Base-by-base conservation (phyloP, 192 early-diverging fungal species). In the Podila epigama region DNA sequence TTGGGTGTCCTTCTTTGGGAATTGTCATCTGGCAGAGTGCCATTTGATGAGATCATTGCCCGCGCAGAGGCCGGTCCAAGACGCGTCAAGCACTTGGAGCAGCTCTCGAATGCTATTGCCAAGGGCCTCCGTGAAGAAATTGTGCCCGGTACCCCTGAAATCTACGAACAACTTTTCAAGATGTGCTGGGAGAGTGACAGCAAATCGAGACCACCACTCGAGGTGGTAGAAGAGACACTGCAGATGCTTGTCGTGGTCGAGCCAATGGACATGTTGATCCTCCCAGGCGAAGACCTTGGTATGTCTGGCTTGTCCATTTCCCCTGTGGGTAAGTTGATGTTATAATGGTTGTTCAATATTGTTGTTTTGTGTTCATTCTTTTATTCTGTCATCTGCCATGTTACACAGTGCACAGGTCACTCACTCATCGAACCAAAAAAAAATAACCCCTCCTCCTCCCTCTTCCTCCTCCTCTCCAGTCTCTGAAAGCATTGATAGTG, bases 221-320 rank as follows among this genome's bases (percentile, higher is more conserved):
- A 81, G 51, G 79, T 77, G 44, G 66, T 77, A 2, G 73, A 77
- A 31, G 73, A 77, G 33, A 77, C 73, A 1, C 48, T 77, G 12
- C 73, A 68, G 34, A 77, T 77, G 73, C 40, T 77, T 37, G 73
- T 77, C 32, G 66, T 77, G 32, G 73, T 77, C 20, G 73, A 77
- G 59, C 73, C 73, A 0, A 77, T 77, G 73, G 73, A 77, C 39
- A 77, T 77, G 73, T 54, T 77, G 66, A 77, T 77, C 66, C 57
- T 77, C 13, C 73, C 73, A 13, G 73, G 73, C 2, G 73, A 77
- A 2, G 73, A 77, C 8, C 11, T 63, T 20, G 66, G 66, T 28
- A 77, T 77, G 58, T 59, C 58, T 25, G 58, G 58, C 16, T 41
- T 59, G 73, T 68, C 66, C 20, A 58, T 77, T 27, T 68, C 73